These are phyloP conservation scores for Coriaria nepalensis DNA, from an alignment of 306 rosid species.

Conservation along the genomic window DNA sequence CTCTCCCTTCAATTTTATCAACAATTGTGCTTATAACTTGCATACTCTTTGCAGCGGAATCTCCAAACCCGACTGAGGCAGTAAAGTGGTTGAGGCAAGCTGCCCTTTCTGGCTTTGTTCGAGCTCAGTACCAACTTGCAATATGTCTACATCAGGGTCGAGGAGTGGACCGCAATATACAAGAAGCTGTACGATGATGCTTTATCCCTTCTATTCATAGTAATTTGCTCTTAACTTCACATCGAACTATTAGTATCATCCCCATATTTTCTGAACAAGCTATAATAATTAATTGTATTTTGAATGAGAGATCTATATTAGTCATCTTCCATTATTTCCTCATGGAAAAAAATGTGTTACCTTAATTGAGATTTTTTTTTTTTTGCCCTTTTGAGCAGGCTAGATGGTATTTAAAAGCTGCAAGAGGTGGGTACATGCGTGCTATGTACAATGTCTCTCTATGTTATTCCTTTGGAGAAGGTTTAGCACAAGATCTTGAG, in stretches of 20 bases:
- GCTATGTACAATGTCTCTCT: conserved; percentile 80
- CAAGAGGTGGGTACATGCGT: conserved; percentile 70
- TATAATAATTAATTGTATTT: no score
- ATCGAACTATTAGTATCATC: no score
- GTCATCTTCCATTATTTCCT: no score
- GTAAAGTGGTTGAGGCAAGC: conserved; percentile 54
- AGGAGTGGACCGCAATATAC: conserved; percentile 27
- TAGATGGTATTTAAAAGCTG: conserved; percentile 80
- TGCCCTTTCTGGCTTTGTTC: conserved; percentile 42
- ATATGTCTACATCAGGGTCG: conserved; percentile 66
- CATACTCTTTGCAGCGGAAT: conserved; percentile 45
- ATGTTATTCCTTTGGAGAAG: conserved; percentile 72
- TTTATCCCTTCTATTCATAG: background rate
- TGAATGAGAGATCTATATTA: no score
- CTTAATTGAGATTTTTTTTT: background rate
- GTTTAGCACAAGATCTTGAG: conserved; percentile 40
- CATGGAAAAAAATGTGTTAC: no score
- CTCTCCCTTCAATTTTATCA: background rate
- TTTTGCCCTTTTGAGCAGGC: conserved; percentile 37
- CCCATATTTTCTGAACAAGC: no score
- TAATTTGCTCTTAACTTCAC: background rate
- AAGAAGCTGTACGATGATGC: conserved; percentile 53
- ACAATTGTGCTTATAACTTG: conserved; percentile 3
- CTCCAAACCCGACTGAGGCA: conserved; percentile 58
- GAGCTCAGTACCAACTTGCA: conserved; percentile 88